Evolutionary conservation across 179 eudicot genomes (phyloP), one percentile per base, ranked within the genome.

Genomic region (Carnegiea gigantea): DNA sequence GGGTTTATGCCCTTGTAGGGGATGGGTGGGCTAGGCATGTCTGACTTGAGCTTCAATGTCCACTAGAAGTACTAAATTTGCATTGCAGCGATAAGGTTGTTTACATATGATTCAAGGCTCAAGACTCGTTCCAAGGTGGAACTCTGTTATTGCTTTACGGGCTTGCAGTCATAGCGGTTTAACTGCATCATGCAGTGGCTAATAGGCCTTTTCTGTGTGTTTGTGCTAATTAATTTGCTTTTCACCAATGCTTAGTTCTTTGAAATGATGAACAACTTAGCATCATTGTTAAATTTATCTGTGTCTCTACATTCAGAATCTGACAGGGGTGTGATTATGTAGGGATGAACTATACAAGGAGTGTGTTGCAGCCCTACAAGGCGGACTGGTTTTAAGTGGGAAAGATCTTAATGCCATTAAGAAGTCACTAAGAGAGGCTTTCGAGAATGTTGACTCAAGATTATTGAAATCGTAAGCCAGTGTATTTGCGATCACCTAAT

Each of bases 281-380:
- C 14, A 17, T 51, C 57, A 51, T 51, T 51, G 15, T 17, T 51
- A 11, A 17, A 1, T 51, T 51, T 3, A 51, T 51, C 57, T 51
- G 12, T 0, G 9, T 13, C 57, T 51, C 57, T 13, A 40, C 44
- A 40, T 40, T 40, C 44, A 40, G 44, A 40, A 40, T 40, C 44
- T 40, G 44, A 40, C 0, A 40, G 44, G 44, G 9, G 44, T 7
- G 3, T 51, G 57, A 51, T 51, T 54, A 46, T 64, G 33, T 89
- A 96, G 99, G 91, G 97, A 94, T 48, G 99, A 96, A 88, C 87
- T 96, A n/a, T 92, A 92, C 82, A 94, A 88, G 86, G 99, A 96
- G 89, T 96, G 98, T 82, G 84, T 87, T 40, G 81, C 84, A 75
- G 92, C 98, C 80, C 85, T 96, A 80, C 92, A 92, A 89, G 93